phyloP scores from a whole-genome alignment of 305 asterid species.

The Solanum hybrid region DNA sequence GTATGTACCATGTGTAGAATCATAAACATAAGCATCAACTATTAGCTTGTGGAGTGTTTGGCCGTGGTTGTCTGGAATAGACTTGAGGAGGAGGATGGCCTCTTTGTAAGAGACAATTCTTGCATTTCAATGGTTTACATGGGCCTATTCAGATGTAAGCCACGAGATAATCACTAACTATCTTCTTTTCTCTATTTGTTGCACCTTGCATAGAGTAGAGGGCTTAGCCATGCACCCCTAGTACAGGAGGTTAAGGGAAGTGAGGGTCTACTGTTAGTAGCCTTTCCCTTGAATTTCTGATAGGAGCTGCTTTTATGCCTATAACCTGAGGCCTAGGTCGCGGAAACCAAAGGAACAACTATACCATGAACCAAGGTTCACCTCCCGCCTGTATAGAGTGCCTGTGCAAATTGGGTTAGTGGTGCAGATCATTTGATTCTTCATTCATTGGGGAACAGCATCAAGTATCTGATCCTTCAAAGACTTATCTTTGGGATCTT shows the following conservation, averaged over 20 bases:
- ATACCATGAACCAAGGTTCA: neutral
- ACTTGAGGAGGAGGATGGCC: neutral
- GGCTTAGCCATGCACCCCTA: neutral
- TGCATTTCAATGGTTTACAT: neutral
- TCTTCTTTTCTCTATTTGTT: neutral
- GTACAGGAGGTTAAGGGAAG: neutral
- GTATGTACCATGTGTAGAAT: neutral
- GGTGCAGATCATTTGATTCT: neutral
- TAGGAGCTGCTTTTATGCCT: neutral
- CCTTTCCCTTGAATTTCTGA: neutral
- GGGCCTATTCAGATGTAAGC: neutral
- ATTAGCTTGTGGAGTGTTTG: neutral
- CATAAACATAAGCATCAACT: neutral
- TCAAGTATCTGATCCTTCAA: neutral
- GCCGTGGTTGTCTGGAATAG: neutral
- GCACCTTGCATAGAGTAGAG: neutral
- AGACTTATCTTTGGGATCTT: neutral
- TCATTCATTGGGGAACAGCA: neutral
- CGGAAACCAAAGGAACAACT: neutral
- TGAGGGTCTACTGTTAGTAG: neutral
- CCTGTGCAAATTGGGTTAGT: neutral
- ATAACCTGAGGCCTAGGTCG: neutral
- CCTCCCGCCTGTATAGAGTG: neutral
- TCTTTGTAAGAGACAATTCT: neutral
- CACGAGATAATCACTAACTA: neutral